These are phyloP conservation scores for Rheum nobile DNA, from an alignment of 148 eudicot genomes.

Conservation along the genomic window DNA sequence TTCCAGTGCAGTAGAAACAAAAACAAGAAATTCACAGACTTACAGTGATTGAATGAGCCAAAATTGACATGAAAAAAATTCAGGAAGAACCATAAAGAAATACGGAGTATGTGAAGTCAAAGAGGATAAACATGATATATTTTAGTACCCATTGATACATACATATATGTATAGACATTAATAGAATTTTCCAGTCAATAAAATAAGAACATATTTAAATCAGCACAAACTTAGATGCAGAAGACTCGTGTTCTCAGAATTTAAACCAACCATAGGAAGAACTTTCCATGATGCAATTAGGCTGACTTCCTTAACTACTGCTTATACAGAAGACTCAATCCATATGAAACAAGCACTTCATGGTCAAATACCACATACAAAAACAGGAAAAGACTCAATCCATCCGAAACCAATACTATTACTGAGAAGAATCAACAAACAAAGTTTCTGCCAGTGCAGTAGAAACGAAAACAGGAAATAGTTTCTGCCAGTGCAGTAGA, in stretches of 20 bases:
- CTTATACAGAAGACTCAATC: too few species aligned
- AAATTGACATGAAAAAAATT: not conserved
- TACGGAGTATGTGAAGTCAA: not conserved
- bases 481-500: too few species aligned
- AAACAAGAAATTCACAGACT: slow-evolving; percentile 10
- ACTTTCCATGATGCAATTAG: not conserved
- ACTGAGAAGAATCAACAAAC: too few species aligned
- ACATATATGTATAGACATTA: too few species aligned
- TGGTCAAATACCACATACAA: too few species aligned
- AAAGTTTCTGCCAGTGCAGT: too few species aligned
- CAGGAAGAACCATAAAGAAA: not conserved
- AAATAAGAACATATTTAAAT: not conserved
- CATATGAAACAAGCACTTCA: too few species aligned
- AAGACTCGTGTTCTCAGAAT: not conserved
- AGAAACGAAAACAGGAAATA: too few species aligned
- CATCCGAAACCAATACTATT: too few species aligned
- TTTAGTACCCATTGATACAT: not conserved
- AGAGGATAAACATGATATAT: not conserved
- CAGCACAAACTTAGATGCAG: not conserved
- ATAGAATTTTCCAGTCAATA: not conserved
- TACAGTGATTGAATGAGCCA: not conserved
- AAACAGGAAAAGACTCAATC: too few species aligned
- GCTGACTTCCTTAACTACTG: not conserved
- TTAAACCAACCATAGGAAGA: not conserved
- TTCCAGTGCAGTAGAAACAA: too few species aligned